Evolutionary conservation across 345 rosid genomes (phyloP).

Genomic region (Brassica carinata): DNA sequence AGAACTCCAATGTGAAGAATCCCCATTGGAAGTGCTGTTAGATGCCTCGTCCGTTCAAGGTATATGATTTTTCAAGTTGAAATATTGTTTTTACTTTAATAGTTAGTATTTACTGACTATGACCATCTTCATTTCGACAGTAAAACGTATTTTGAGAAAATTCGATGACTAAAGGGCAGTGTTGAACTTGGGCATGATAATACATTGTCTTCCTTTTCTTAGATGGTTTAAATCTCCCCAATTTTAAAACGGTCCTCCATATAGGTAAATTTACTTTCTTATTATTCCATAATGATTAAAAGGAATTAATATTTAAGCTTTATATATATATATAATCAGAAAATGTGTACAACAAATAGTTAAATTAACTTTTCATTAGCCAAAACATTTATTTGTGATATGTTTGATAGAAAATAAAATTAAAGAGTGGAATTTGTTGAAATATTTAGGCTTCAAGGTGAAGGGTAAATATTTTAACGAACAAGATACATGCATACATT

Average conservation of each 20-base stretch:
- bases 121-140: background rate
- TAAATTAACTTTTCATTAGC: too few species aligned
- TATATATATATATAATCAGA: background rate
- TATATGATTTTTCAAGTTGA: background rate
- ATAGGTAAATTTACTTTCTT: background rate
- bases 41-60: background rate
- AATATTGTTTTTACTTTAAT: background rate
- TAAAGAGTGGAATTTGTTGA: background rate
- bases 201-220: background rate
- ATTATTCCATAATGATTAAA: slow-evolving; percentile 10
- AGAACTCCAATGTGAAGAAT: too few species aligned
- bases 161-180: background rate
- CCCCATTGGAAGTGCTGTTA: too few species aligned
- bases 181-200: slow-evolving; percentile 9
- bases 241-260: background rate
- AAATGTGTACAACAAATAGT: background rate
- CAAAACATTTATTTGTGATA: background rate
- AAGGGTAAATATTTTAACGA: slow-evolving; percentile 15
- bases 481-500: too few species aligned
- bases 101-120: background rate
- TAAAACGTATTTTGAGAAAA: slow-evolving; percentile 10
- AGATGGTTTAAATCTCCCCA: background rate
- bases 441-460: background rate
- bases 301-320: background rate
- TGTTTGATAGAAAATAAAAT: background rate